Conservation (phyloP, 2,329 filamentous ascomycete genomes). For the Calonectria hongkongensis region DNA sequence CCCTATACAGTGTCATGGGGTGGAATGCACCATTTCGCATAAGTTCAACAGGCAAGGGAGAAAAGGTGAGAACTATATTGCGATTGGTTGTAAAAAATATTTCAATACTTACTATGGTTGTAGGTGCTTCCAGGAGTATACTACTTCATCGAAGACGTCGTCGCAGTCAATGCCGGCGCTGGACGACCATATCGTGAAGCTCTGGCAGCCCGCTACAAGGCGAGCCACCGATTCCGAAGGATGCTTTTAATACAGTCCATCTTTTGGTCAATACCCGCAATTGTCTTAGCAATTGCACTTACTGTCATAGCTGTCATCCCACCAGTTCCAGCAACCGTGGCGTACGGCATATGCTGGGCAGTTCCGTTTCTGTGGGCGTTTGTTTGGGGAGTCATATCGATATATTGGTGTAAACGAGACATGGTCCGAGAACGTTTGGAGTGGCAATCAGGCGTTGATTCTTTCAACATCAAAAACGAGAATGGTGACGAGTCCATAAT, state of each 20-base stretch:
- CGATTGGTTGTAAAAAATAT: not conserved
- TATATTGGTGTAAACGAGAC: constrained; percentile 61
- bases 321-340: constrained; percentile 58
- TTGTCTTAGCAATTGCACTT: constrained; percentile 60
- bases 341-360: constrained; percentile 63
- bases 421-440: constrained; percentile 62
- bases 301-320: constrained; percentile 61
- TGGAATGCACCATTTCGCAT: constrained; percentile 76
- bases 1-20: constrained; percentile 59
- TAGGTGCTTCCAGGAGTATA: constrained; percentile 77
- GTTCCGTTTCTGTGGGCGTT: constrained; percentile 62
- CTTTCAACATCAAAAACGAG: constrained; percentile 41
- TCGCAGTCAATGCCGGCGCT: constrained; percentile 79
- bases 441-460: constrained; percentile 58
- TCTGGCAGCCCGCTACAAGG: constrained; percentile 63
- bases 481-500: constrained; percentile 28
- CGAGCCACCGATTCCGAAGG: constrained; percentile 63
- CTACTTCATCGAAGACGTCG: constrained; percentile 80
- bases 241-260: constrained; percentile 64
- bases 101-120: constrained; percentile 51
- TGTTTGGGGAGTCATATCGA: constrained; percentile 60
- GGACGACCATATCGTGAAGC: constrained; percentile 65
- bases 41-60: constrained; percentile 77
- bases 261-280: constrained; percentile 64
- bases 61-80: constrained; percentile 52